Evolutionary conservation across 495 filamentous ascomycete species (phyloP).

Genomic region (Aspergillus conjunctus): DNA sequence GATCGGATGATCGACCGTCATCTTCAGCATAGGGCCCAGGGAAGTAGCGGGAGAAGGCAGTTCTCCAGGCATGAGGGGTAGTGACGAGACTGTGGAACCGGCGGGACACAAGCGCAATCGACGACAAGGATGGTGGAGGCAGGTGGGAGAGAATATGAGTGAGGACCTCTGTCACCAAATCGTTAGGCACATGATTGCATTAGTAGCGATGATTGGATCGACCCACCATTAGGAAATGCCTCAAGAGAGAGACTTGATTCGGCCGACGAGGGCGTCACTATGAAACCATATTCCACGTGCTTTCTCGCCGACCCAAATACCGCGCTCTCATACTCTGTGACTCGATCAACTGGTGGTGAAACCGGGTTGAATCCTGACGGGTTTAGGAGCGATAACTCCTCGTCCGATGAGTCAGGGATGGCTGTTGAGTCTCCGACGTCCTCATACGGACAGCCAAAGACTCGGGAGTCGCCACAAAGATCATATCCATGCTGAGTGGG

Average conservation of each 20-base stretch:
- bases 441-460: slow-evolving; percentile 36
- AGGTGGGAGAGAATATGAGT: slow-evolving; percentile 91
- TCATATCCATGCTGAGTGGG: slow-evolving; percentile 79
- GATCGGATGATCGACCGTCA: slow-evolving; percentile 44
- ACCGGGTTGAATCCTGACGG: slow-evolving; percentile 21
- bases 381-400: slow-evolving; percentile 39
- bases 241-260: slow-evolving; percentile 57
- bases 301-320: slow-evolving; percentile 45
- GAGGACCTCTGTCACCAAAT: slow-evolving; percentile 68
- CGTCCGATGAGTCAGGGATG: slow-evolving; percentile 30
- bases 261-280: slow-evolving; percentile 57
- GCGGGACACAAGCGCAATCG: slow-evolving; percentile 78
- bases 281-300: slow-evolving; percentile 56
- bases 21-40: slow-evolving; percentile 63
- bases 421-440: slow-evolving; percentile 34
- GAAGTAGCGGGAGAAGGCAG: slow-evolving; percentile 87
- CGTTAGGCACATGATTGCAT: slow-evolving; percentile 29
- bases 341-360: slow-evolving; percentile 58
- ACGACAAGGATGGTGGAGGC: slow-evolving; percentile 72
- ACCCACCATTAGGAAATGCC: slow-evolving; percentile 80
- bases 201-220: not conserved
- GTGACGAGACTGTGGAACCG: slow-evolving; percentile 83
- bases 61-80: slow-evolving; percentile 86
- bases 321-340: slow-evolving; percentile 74
- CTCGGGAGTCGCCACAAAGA: slow-evolving; percentile 43